Evolutionary conservation across 352 stramenopile genomes (phyloP).

Genomic region (Pythium aquatile): DNA sequence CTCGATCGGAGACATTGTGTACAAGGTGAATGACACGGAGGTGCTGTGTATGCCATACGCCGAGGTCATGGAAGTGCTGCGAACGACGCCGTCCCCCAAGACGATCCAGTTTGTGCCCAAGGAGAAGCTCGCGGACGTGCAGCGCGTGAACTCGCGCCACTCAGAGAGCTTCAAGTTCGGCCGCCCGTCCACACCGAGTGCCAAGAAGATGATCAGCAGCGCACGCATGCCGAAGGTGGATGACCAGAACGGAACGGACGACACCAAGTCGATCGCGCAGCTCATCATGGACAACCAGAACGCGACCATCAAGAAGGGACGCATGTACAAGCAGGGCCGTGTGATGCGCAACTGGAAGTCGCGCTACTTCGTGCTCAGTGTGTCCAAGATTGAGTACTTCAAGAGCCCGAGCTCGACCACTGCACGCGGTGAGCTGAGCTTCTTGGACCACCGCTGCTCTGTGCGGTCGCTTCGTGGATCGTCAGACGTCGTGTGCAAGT

Average conservation of each 20-base stretch:
- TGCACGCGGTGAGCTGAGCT: constrained; percentile 76
- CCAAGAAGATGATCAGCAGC: constrained; percentile 73
- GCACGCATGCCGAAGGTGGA: constrained; percentile 73
- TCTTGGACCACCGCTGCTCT: constrained; percentile 74
- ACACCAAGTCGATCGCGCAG: constrained; percentile 80
- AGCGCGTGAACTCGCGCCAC: constrained; percentile 79
- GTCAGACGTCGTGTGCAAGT: constrained; percentile 66
- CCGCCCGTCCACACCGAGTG: constrained; percentile 41
- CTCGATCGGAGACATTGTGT: constrained; percentile 82
- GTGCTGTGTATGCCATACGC: constrained; percentile 83
- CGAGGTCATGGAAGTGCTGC: constrained; percentile 83
- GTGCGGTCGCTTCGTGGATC: constrained; percentile 67
- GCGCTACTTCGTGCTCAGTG: constrained; percentile 85
- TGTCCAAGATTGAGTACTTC: constrained; percentile 86
- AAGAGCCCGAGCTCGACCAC: constrained; percentile 80
- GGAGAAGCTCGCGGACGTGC: constrained; percentile 80
- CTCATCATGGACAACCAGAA: constrained; percentile 84
- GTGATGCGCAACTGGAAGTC: constrained; percentile 87
- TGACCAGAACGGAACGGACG: constrained; percentile 54
- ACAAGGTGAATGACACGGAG: constrained; percentile 84
- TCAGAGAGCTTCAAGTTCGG: constrained; percentile 67
- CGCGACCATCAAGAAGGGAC: constrained; percentile 86
- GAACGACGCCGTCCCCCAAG: constrained; percentile 61
- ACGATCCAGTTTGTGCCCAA: constrained; percentile 86
- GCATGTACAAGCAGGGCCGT: constrained; percentile 85